These are phyloP conservation scores for Cynanchum wilfordii DNA, from an alignment of 257 asterid species.

Conservation along the genomic window DNA sequence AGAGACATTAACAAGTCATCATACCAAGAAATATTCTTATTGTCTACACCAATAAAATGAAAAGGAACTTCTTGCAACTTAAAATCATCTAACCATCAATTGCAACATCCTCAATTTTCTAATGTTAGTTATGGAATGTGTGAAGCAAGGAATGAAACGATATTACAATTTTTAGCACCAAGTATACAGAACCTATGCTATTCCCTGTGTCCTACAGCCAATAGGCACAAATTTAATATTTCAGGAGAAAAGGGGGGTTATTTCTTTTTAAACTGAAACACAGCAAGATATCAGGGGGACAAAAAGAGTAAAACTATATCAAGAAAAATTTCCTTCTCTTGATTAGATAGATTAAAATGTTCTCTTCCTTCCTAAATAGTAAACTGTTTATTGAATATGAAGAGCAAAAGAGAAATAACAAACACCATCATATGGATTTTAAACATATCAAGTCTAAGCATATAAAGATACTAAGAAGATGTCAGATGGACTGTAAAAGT, in stretches of 20 bases:
- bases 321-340: neutral
- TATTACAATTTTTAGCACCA: neutral
- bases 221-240: neutral
- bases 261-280: neutral
- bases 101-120: neutral
- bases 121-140: neutral
- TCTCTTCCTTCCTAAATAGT: neutral
- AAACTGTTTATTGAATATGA: neutral
- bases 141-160: neutral
- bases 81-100: neutral
- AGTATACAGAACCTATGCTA: neutral
- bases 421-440: neutral
- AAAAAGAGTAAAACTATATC: neutral
- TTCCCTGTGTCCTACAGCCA: neutral
- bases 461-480: neutral
- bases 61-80: neutral
- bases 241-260: neutral
- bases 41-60: neutral
- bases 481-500: neutral
- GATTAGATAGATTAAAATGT: neutral
- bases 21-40: neutral
- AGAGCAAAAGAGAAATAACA: neutral
- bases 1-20: neutral
- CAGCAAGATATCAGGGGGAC: neutral
- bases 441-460: neutral